Evolutionary conservation across 2,329 filamentous ascomycete genomes (phyloP).

Genomic region (Blumeriella jaapii): DNA sequence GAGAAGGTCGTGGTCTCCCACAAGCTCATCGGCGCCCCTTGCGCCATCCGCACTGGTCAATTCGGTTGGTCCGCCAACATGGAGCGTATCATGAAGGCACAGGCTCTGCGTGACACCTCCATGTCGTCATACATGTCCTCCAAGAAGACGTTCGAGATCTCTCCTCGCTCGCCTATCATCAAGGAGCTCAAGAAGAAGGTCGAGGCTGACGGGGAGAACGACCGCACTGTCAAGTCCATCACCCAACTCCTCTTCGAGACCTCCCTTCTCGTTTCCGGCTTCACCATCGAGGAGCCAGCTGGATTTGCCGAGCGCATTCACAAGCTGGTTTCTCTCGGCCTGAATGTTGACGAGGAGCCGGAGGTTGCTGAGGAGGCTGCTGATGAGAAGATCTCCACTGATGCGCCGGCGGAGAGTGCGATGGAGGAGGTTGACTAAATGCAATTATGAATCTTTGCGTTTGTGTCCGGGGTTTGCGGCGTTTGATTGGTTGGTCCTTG

Average conservation of each 20-base stretch:
- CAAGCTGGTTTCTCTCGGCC: constrained; percentile 95
- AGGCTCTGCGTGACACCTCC: constrained; percentile 98
- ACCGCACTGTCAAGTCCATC: constrained; percentile 98
- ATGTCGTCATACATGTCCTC: constrained; percentile 99
- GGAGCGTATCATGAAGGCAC: constrained; percentile 99
- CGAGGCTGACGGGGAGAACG: constrained; percentile 91
- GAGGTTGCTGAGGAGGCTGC: constrained; percentile 56
- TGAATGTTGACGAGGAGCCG: constrained; percentile 93
- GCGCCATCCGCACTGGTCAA: constrained; percentile 97
- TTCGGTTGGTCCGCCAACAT: constrained; percentile 99
- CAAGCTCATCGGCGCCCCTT: constrained; percentile 90
- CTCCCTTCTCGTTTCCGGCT: constrained; percentile 93
- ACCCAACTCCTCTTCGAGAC: constrained; percentile 98
- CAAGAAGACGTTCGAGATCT: constrained; percentile 99
- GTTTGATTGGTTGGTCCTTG: constrained; percentile 24
- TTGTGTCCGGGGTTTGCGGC: constrained; percentile 19
- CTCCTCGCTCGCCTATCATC: constrained; percentile 94
- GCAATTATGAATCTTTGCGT: constrained; percentile 11
- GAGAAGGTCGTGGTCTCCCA: constrained; percentile 99
- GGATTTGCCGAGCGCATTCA: constrained; percentile 98
- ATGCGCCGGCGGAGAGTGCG: constrained; percentile 57
- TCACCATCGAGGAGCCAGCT: constrained; percentile 98
- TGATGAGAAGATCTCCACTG: constrained; percentile 45
- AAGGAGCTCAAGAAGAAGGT: constrained; percentile 99
- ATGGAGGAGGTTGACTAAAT: constrained; percentile 99